Evolutionary conservation across 176 grass and related monocot species (phyloP), one percentile per base, ranked within the genome.

Genomic region (Elymus sibiricus): DNA sequence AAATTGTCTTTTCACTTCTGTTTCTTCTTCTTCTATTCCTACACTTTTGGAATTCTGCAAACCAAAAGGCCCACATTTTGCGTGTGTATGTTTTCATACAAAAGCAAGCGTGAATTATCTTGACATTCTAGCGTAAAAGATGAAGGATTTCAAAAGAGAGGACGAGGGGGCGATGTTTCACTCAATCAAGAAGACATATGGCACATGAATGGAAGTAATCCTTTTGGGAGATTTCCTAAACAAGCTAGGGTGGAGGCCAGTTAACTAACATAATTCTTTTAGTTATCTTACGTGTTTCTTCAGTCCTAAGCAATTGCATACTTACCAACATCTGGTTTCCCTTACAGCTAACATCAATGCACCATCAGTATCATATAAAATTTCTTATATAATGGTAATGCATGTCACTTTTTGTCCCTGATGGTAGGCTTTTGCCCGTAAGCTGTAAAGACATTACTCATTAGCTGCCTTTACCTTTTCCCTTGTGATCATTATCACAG

Each of bases 321-420:
- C 5, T 44, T 44, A 16, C 11, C n/a, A 53, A 37, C 31, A 71
- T 62, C 31, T 28, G 58, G 43, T 39, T 19, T 13, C 56, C 42
- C 35, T 44, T 68, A 34, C 49, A 61, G 60, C 80, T 40, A 10
- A 58, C 35, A 24, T 4, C 38, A 66, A 64, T 28, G 46, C 69
- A 75, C 29, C 55, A 44, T 71, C 74, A 40, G 40, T 25, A 59
- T 58, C 19, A 73, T 83, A 73, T 22, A 74, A 64, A 78, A 90
- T 17, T 0, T 22, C 53, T 15, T 22, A 22, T 56, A 78, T 29
- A 74, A 35, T 58, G 82, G 24, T 51, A 14, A 66, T 5, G 79
- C 6, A 44, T 66, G 66, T 2, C 44, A 67, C 66, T 60, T 90
- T 83, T 86, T 83, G 82, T 83, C 72, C 26, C 55, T 25, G 34